These are phyloP conservation scores for Quercus robur DNA, from an alignment of 306 rosid species.

Conservation along the genomic window DNA sequence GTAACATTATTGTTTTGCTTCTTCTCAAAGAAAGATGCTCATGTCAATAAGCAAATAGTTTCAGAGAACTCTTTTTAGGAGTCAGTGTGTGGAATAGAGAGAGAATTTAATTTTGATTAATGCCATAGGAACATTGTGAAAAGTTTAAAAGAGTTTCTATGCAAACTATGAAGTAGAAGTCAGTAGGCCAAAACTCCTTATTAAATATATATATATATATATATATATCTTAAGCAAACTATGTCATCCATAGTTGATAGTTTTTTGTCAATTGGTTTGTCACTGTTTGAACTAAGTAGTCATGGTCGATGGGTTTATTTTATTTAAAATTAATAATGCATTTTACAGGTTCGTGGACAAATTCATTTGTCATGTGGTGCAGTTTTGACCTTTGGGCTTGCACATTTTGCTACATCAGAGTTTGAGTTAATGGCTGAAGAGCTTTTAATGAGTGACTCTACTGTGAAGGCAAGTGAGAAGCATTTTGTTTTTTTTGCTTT, in stretches of 20 bases:
- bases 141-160: background rate
- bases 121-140: background rate
- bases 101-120: background rate
- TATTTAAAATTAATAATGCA: slow-evolving; percentile 1
- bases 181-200: too few relatives aligned
- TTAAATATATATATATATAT: too few relatives aligned
- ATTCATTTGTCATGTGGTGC: slow-evolving; percentile 70
- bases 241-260: background rate
- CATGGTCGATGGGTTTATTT: background rate
- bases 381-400: slow-evolving; percentile 87
- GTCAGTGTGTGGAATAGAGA: background rate
- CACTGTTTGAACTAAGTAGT: background rate
- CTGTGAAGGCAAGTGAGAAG: slow-evolving; percentile 64
- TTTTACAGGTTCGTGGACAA: slow-evolving; percentile 80
- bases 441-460: slow-evolving; percentile 96
- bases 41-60: background rate
- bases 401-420: slow-evolving; percentile 82
- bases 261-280: background rate
- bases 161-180: background rate
- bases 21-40: background rate
- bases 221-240: too few relatives aligned
- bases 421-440: slow-evolving; percentile 99
- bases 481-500: background rate
- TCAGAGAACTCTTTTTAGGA: background rate
- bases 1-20: background rate